phyloP scores from a whole-genome alignment of 805 yeast genomes.

The Cyberlindnera euphorbiae region DNA sequence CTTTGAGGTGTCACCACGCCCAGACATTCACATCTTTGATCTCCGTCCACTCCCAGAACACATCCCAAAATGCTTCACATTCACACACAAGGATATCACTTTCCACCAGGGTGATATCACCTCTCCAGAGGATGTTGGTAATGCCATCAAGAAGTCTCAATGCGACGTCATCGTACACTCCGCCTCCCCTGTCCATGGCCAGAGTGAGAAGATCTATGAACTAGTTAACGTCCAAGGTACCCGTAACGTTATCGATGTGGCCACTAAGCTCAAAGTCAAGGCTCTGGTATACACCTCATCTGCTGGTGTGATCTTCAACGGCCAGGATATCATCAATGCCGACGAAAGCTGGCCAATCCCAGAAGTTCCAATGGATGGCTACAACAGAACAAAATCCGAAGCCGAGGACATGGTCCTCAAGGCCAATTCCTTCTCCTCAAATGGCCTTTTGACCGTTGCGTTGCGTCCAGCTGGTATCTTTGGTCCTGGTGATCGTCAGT shows the following conservation, averaged over 20 bases:
- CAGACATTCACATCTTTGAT: slow-evolving; percentile 82
- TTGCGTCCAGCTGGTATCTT: slow-evolving; percentile 96
- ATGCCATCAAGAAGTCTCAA: slow-evolving; percentile 52
- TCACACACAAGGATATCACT: slow-evolving; percentile 50
- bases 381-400: slow-evolving; percentile 88
- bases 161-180: slow-evolving; percentile 87
- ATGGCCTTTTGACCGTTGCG: slow-evolving; percentile 70
- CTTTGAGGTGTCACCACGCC: slow-evolving; percentile 55
- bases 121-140: slow-evolving; percentile 56
- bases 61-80: slow-evolving; percentile 68
- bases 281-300: slow-evolving; percentile 93
- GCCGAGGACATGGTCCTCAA: slow-evolving; percentile 81
- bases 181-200: slow-evolving; percentile 94
- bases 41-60: slow-evolving; percentile 80
- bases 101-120: slow-evolving; percentile 85
- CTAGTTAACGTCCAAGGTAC: slow-evolving; percentile 94
- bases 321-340: slow-evolving; percentile 87
- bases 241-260: slow-evolving; percentile 59
- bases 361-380: slow-evolving; percentile 88
- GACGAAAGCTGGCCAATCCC: slow-evolving; percentile 96
- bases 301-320: slow-evolving; percentile 96
- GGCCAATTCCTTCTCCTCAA: slow-evolving; percentile 56
- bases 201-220: slow-evolving; percentile 73
- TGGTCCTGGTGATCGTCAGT: slow-evolving; percentile 97
- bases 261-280: slow-evolving; percentile 43